These are phyloP conservation scores for Aspergillus nidulans DNA, from an alignment of 495 filamentous ascomycete species.

Conservation along the genomic window DNA sequence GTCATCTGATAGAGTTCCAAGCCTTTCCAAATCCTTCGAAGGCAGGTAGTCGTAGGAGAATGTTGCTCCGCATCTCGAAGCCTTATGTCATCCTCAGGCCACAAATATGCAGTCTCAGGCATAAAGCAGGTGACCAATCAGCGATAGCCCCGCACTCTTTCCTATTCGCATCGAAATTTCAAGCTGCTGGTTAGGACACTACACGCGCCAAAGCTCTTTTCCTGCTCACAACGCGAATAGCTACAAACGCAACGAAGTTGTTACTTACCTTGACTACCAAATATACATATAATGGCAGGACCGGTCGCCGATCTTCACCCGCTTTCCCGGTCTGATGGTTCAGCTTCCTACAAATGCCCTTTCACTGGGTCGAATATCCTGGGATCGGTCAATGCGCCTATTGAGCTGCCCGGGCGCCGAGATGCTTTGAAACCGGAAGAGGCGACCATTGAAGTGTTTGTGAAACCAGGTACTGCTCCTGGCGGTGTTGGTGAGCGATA, in stretches of 20 bases:
- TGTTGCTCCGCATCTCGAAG: neutral
- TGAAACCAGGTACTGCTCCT: constrained; percentile 63
- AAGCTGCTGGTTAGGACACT: constrained; percentile 6
- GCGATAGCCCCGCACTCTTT: constrained; percentile 10
- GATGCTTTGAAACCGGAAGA: constrained; percentile 83
- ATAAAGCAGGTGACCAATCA: constrained; percentile 13
- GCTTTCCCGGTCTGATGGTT: constrained; percentile 78
- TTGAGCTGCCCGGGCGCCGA: constrained; percentile 74
- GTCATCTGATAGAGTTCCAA: neutral
- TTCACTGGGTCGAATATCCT: constrained; percentile 75
- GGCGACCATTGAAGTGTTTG: constrained; percentile 81
- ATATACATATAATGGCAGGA: constrained; percentile 28
- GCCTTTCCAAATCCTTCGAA: neutral
- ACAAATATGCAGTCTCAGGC: neutral
- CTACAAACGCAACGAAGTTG: neutral
- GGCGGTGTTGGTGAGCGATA: constrained; percentile 74
- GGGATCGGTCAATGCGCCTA: constrained; percentile 84
- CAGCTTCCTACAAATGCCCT: constrained; percentile 67
- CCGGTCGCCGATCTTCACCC: constrained; percentile 39
- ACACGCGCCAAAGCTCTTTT: neutral
- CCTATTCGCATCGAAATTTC: constrained; percentile 16
- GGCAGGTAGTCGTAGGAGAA: neutral
- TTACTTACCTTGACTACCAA: neutral
- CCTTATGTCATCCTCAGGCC: neutral
- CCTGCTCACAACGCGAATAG: neutral